phyloP scores from a whole-genome alignment of 1,284 basidiomycete genomes.

The Mycosarcoma maydis region DNA sequence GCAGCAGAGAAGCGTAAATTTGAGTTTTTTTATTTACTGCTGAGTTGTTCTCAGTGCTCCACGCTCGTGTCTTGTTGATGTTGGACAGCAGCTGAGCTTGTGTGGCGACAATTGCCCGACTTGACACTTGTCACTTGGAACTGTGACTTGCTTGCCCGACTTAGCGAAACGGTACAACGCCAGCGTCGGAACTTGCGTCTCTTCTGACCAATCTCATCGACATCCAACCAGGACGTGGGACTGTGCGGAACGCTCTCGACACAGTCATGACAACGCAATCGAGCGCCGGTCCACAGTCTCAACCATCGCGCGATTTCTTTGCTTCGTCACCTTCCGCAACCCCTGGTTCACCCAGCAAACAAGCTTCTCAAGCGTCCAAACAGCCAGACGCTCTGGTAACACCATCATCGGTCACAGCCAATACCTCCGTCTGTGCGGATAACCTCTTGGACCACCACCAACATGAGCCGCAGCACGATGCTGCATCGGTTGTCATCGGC shows the following conservation, averaged over 20 bases:
- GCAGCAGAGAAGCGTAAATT: not conserved
- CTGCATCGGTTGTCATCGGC: conserved; percentile 2
- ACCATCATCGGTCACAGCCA: not conserved
- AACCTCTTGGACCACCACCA: not conserved
- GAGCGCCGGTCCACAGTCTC: conserved; percentile 28
- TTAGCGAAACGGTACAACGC: too few relatives aligned
- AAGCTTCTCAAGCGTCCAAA: not conserved
- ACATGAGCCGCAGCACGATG: not conserved
- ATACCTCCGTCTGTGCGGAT: not conserved
- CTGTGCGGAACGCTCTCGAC: not conserved
- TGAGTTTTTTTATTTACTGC: not conserved
- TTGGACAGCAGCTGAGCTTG: conserved; percentile 11
- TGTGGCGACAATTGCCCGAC: conserved; percentile 8
- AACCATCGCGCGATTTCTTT: conserved; percentile 39
- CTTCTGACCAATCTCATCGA: not conserved
- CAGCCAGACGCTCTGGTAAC: not conserved
- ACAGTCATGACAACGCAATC: conserved; percentile 31
- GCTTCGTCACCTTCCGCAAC: conserved; percentile 45
- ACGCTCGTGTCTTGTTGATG: too few relatives aligned
- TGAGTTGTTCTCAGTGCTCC: not conserved
- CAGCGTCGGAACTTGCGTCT: not conserved
- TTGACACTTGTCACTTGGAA: too few relatives aligned
- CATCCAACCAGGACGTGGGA: too few relatives aligned
- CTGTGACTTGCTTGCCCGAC: too few relatives aligned
- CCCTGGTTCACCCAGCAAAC: conserved; percentile 20